Base-by-base conservation (phyloP, 352 stramenopile genomes). In the Phytophthora meadii region DNA sequence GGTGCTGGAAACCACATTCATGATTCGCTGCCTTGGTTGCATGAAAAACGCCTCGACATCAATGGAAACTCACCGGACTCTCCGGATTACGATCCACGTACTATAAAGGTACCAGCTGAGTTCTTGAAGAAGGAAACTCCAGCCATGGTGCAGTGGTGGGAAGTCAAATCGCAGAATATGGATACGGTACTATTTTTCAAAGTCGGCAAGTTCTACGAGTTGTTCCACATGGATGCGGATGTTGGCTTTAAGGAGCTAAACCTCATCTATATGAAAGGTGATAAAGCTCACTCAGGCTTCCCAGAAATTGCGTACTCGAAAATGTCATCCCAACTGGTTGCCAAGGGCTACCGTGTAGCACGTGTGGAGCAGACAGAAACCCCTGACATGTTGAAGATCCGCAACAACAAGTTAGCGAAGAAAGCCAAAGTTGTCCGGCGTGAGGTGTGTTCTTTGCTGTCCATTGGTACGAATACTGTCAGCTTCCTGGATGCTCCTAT, bases 131-230 rank as follows among this genome's bases (percentile, higher is more conserved):
- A 98, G 46, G 88, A 97, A 62, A 99, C 95, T 4, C 91, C 96
- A 3, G 97, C 94, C 6, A 98, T 99, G 84, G 76, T 96, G 54
- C 97, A 99, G 74, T 99, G 98, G 98, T 99, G 97, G 98, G 81
- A 97, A 49, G 88, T 99, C 58, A 99, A 99, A 76, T 60, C 89
- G 5, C 81, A 93, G 37, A 98, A 99, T 70, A 97, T 98, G 81
- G 98, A 99, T 76, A 99, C 94, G 2, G 86, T 99, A 2, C 77
- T 99, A 1, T 98, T 99, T 54, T 99, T 99, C 84, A 99, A 99
- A 74, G 98, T 97, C 32, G 96, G 96, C 51, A 98, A 98, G 75
- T 98, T 99, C 56, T 98, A 98, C 74, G 95, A 98, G 76, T 71
- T 97, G 25, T 95, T 95, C 58, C 98, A 99, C 81, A 98, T 98